These are phyloP conservation scores for Fistulifera solaris DNA, from an alignment of 108 stramenopile species.

Conservation along the genomic window DNA sequence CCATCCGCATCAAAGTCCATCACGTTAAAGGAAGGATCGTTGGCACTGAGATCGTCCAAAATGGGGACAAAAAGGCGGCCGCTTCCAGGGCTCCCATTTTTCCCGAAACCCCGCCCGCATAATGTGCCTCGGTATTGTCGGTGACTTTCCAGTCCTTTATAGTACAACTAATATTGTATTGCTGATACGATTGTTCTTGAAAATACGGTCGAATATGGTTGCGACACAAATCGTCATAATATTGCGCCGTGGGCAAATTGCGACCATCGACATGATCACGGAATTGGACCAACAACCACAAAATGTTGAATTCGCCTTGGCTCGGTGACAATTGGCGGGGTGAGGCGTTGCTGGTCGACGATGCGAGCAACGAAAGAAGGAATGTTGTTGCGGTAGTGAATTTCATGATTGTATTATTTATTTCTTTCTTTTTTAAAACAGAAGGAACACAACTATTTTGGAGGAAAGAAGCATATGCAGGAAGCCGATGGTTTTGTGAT, in stretches of 20 bases:
- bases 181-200: neutral
- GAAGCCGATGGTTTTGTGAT: too few species aligned
- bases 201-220: neutral
- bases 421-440: too few species aligned
- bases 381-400: too few species aligned
- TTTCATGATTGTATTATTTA: too few species aligned
- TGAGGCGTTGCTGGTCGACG: too few species aligned
- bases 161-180: too few species aligned
- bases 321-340: neutral
- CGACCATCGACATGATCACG: neutral
- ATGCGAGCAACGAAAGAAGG: too few species aligned
- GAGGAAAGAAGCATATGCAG: too few species aligned
- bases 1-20: constrained; percentile 2
- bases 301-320: neutral
- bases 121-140: constrained; percentile 14
- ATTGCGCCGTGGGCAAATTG: neutral
- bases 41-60: neutral
- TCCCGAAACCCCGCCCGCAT: neutral
- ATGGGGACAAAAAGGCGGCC: neutral
- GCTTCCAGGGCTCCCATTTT: neutral
- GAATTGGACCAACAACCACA: neutral
- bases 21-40: neutral
- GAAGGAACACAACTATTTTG: too few species aligned
- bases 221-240: neutral
- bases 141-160: constrained; percentile 11